Evolutionary conservation across 2,329 filamentous ascomycete species (phyloP), one percentile per base, ranked within the genome.

Genomic region (Harringtonia aguacate): DNA sequence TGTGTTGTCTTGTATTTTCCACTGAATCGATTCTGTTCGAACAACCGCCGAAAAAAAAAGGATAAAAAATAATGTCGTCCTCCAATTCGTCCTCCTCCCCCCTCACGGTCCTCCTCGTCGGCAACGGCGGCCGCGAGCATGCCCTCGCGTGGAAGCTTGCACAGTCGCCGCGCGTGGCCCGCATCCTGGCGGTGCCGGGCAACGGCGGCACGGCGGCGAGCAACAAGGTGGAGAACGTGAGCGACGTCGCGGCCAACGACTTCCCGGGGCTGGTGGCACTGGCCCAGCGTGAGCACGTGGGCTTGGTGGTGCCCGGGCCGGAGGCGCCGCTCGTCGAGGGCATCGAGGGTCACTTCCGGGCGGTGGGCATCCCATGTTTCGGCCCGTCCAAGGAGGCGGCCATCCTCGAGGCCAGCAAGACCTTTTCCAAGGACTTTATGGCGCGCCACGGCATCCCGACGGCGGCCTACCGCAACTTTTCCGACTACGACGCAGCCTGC

Each of bases 371-470:
- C 58, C 75, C 77, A 54, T 83, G 79, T 63, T 97, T 95, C 58
- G 92, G 90, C 2, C 92, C 92, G 6, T 84, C 81, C 46, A 80
- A 84, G 65, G 78, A 79, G 39, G 90, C 92, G 20, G 89, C 92
- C 17, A 76, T 77, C 36, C 86, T 98, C 75, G 92, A 98, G 65
- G 92, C 92, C 48, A 94, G 86, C 67, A 98, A 98, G 71, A 86
- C 90, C 12, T 97, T 94, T 63, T 88, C 86, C 49, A 98, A 98
- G 62, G 89, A 97, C 63, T 97, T 97, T 60, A 98, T 97, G 92
- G 82, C 84, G 63, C 80, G 82, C 52, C 79, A 94, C 66, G 75
- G 75, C 56, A 94, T 98, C 55, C 89, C 90, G 31, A 97, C 92
- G 1, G 92, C 92, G 15, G 79, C 77, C 33, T 97, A 95, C 67